Evolutionary conservation across 2,329 filamentous ascomycete species (phyloP), one percentile per base, ranked within the genome.

Genomic region (Microdochium bolleyi): DNA sequence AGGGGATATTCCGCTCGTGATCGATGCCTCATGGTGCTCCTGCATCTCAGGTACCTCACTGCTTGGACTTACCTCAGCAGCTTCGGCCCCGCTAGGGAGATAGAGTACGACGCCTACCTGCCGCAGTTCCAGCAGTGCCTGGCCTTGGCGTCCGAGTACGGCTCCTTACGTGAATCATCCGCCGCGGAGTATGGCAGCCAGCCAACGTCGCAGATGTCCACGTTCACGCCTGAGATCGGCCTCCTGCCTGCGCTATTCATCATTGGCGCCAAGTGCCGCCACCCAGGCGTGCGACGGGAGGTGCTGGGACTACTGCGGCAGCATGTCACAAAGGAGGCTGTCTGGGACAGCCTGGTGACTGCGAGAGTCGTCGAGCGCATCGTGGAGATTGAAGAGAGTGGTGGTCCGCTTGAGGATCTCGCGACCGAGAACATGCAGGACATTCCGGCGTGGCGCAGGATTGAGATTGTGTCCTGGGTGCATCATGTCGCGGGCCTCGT

Each of bases 311-410:
- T 67, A 19, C 52, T 68, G 49, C 57, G 56, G 48, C 50, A 56
- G n/a, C 57, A 54, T 27, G 55, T 55, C 30, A 57, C 66, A 44
- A 61, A 59, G 51, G 68, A 70, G 54, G 67, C 62, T 9, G 59
- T 62, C 55, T 70, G 67, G 67, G 62, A 68, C 58, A 70, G 66
- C 49, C 54, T 60, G 25, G 56, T 48, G 52, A 52, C 64, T 44
- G 64, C 64, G 14, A 61, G 51, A 50, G 56, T 67, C 4, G 51
- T 69, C 27, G 65, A 68, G 58, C 56, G 64, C 41, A 56, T 68
- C n/a, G 65, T 68, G 8, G 63, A 67, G 52, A 64, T 71, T 58
- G 67, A 70, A 58, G 67, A 70, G 58, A 54, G 3, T 13, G 44
- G 44, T 13, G 16, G n/a, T n/a, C n/a, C n/a, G n/a, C n/a, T n/a